Base-by-base conservation (phyloP, 2,329 filamentous ascomycete genomes). In the Fusarium sp. region DNA sequence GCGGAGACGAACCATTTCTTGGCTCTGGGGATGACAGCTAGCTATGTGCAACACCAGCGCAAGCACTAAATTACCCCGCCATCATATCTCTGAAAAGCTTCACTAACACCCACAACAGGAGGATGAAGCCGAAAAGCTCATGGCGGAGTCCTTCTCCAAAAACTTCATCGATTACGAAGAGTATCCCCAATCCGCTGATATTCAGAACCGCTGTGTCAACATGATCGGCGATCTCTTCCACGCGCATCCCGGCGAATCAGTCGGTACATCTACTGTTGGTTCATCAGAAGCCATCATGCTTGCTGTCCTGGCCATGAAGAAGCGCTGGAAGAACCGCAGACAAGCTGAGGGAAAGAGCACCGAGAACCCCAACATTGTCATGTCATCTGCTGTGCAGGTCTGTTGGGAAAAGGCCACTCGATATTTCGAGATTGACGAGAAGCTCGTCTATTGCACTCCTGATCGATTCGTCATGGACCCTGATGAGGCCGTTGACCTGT, bases 111-210 rank as follows among this genome's bases (percentile, higher is more conserved):
- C 19, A 21, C 3, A 10, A 16, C 18, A 94, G 93, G 95, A 98
- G 85, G 94, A 97, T 50, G 96, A 98, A 83, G 95, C 93, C 25
- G 95, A 98, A 85, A 95, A 97, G 84, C 93, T 98, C 83, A 98
- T 98, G 96, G 86, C 91, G 74, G 94, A 98, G 74, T 90, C 93
- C 60, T 94, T 98, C 82, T 91, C 93, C 82, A 98, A 97, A 84
- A 98, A 98, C 88, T 98, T 98, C 82, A 95, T 95, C 83, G 93
- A 95, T 81, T 95, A 95, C 81, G 93, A 95, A 80, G 93, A 95
- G 82, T 95, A 95, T 79, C 93, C 93, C 2, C 92, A 94, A 80
- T 91, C 91, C 1, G 93, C 93, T 60, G 93, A 95, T 74, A 94
- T 95, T 80, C 95, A 98, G 84, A 97, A 96, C 87, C 93, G 96